Conservation (phyloP, 495 filamentous ascomycete genomes). For the Aspergillus carlsbadensis region DNA sequence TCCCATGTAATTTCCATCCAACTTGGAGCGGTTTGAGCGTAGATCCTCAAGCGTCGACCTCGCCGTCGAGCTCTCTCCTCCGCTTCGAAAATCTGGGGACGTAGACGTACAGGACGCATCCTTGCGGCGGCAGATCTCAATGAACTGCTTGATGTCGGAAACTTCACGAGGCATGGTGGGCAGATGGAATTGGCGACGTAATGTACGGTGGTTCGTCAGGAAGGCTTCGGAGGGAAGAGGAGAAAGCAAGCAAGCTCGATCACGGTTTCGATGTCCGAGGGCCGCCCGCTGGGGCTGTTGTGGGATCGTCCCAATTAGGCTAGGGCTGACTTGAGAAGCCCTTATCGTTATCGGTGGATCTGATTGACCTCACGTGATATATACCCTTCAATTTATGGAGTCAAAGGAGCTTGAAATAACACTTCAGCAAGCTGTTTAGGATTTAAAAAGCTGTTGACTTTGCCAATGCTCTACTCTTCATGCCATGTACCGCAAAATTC, state of each 20-base stretch:
- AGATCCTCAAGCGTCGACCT: not conserved
- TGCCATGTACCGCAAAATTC: too few relatives aligned
- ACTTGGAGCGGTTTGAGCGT: not conserved
- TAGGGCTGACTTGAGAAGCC: slow-evolving; percentile 16
- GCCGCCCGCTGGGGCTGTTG: slow-evolving; percentile 9
- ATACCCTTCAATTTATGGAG: slow-evolving; percentile 33
- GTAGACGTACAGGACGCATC: slow-evolving; percentile 86
- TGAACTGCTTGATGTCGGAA: slow-evolving; percentile 99
- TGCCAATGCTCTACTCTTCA: too few relatives aligned
- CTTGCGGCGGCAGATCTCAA: slow-evolving; percentile 99
- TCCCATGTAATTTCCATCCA: not conserved
- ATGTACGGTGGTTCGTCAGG: slow-evolving; percentile 10
- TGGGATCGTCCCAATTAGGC: slow-evolving; percentile 15
- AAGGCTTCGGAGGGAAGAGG: slow-evolving; percentile 12
- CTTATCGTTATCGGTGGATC: not conserved
- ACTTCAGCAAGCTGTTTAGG: too few relatives aligned
- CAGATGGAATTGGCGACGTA: slow-evolving; percentile 19
- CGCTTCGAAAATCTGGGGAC: not conserved
- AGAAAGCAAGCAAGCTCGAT: slow-evolving; percentile 11
- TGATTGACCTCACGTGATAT: slow-evolving; percentile 3
- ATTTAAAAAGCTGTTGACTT: too few relatives aligned
- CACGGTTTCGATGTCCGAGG: slow-evolving; percentile 20
- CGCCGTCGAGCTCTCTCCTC: slow-evolving; percentile 5
- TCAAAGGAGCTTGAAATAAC: too few relatives aligned
- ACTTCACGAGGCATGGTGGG: slow-evolving; percentile 93